phyloP scores from a whole-genome alignment of 345 rosid genomes.

The Eutrema yunnanense region DNA sequence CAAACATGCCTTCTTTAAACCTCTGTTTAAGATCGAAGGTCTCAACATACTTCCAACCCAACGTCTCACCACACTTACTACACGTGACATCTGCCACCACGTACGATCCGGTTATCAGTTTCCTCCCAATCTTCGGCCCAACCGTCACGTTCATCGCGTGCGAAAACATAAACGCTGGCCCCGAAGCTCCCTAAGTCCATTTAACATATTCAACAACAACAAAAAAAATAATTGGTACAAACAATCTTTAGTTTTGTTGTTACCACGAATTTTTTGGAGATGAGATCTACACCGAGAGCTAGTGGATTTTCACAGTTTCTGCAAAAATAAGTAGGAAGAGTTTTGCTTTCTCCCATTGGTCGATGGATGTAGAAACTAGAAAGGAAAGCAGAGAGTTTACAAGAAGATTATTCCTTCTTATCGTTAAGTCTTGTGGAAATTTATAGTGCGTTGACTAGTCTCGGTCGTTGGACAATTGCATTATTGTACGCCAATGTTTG shows the following conservation, averaged over 20 bases:
- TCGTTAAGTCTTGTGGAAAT: background rate
- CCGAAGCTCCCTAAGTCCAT: slow-evolving; percentile 49
- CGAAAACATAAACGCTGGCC: slow-evolving; percentile 75
- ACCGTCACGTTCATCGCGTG: slow-evolving; percentile 62
- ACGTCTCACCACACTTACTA: slow-evolving; percentile 51
- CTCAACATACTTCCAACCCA: slow-evolving; percentile 84
- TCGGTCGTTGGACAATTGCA: background rate
- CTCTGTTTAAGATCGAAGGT: slow-evolving; percentile 56
- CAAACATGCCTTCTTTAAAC: slow-evolving; percentile 83
- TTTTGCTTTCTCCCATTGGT: slow-evolving; percentile 19
- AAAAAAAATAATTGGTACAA: background rate
- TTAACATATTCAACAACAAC: background rate
- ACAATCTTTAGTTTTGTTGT: background rate
- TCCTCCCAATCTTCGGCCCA: slow-evolving; percentile 74
- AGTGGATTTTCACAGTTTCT: slow-evolving; percentile 62
- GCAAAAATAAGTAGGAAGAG: slow-evolving; percentile 50
- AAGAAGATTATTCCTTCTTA: background rate
- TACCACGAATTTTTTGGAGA: slow-evolving; percentile 48
- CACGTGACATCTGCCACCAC: slow-evolving; percentile 71
- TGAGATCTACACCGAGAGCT: slow-evolving; percentile 69
- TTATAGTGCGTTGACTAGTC: slow-evolving; percentile 2
- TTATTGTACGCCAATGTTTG: background rate
- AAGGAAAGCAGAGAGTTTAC: background rate
- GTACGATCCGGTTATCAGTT: slow-evolving; percentile 64
- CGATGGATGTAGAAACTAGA: background rate